phyloP scores from a whole-genome alignment of 176 grass and related monocot genomes.

The Dendrocalamus sinicus region DNA sequence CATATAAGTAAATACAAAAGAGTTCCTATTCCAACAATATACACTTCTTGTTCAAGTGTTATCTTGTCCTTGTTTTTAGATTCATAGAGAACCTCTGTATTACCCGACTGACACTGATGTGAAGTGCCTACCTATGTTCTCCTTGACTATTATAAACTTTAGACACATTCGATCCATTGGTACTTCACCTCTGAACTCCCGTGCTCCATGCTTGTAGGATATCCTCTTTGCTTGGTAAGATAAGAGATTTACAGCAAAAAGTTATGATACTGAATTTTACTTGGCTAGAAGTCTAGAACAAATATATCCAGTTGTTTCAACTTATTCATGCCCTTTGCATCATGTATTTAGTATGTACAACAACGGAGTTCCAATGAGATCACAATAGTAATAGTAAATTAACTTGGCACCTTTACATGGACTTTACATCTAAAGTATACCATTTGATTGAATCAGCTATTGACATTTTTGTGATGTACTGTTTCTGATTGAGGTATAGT shows the following conservation, averaged over 20 bases:
- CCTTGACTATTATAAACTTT: constrained; percentile 58
- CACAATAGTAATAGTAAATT: neutral
- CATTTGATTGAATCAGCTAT: constrained; percentile 8
- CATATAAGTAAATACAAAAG: no score
- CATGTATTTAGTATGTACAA: neutral
- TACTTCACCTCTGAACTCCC: constrained; percentile 98
- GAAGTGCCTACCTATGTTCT: constrained; percentile 21
- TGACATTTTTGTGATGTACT: constrained; percentile 18
- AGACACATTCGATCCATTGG: constrained; percentile 93
- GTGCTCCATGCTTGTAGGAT: constrained; percentile 81
- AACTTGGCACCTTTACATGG: neutral
- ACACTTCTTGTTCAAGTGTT: neutral
- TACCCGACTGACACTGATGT: constrained; percentile 10
- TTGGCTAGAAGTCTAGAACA: constrained; percentile 11
- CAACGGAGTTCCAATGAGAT: neutral
- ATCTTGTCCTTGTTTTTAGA: constrained; percentile 13
- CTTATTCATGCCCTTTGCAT: constrained; percentile 31
- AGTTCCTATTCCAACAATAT: neutral
- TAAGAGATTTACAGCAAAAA: constrained; percentile 14
- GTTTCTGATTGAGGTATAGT: constrained; percentile 24
- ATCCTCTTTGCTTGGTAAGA: constrained; percentile 91
- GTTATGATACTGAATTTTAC: neutral
- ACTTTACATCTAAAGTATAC: neutral
- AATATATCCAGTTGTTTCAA: neutral
- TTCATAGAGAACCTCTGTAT: neutral